Evolutionary conservation across 148 eudicot genomes (phyloP), one percentile per base, ranked within the genome.

Genomic region (Silene uniflora): DNA sequence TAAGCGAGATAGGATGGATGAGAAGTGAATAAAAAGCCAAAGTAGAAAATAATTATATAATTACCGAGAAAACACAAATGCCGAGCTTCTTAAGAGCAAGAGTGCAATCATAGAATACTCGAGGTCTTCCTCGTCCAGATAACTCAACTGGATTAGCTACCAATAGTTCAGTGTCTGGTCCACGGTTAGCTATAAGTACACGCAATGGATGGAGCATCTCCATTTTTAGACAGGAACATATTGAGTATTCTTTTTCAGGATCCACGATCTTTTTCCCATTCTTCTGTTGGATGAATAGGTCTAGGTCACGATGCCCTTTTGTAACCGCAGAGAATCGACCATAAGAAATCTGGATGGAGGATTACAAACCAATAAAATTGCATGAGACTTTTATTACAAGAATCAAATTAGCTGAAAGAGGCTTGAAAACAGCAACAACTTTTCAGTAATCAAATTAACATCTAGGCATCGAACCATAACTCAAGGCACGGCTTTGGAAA

Each of bases 111-210:
- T 88, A 86, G 82, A 92, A 92, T 72, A 92, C 94, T 29, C 87
- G 81, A 42, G 97, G 97, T 63, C 95, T 84, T 71, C 97, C 94
- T 69, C 79, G 84, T 78, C 97, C 92, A 60, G 84, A 87, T 78
- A 82, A 77, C 82, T 92, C 97, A 44, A 90, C 94, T n/a, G 93
- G 97, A 85, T 92, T 90, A 62, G 97, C 91, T 70, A 90, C 95
- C 76, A 92, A 62, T 54, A 92, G 86, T 78, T 92, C 97, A 3
- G 95, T 85, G 71, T 92, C 97, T 77, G 97, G 97, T 35, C 97
- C 97, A 65, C 97, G 92, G 65, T 85, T 85, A 18, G 91, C 84
- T 75, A 92, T 85, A 46, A 87, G 83, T 59, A 90, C 97, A 44
- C 97, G 88, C 75, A 92, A 68, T 10, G 95, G 92, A 75, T 92